Evolutionary conservation across 805 yeast genomes (phyloP), one percentile per base, ranked within the genome.

Genomic region (Pichia deserticola): DNA sequence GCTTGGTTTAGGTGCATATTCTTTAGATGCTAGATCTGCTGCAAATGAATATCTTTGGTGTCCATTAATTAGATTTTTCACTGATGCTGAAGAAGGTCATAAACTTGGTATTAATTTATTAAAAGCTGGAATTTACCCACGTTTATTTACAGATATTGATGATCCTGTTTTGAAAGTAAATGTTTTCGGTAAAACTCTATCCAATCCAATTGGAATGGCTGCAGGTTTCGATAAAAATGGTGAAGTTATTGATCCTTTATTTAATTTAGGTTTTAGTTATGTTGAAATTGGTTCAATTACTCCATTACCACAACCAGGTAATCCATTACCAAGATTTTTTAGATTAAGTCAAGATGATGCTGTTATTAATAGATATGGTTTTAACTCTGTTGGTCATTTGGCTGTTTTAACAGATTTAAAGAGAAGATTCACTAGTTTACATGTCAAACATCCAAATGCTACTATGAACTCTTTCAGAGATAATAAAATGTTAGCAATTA

Each of bases 181-280:
- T 39, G 83, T 84, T 0, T 86, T 87, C 63, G 89, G 88, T 8
- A 76, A 72, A 49, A 70, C 60, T 0, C 69, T 92, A 62, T 74
- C 75, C 25, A 82, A 84, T 49, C 97, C 98, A 28, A 72, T 92
- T 45, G 97, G 97, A 12, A 75, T 90, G 59, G 97, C 98, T 45
- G 98, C 98, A 29, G 98, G 98, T 11, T 77, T 92, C 55, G 98
- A 92, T 67, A 92, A 92, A 69, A 84, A 90, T 60, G 98, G 88
- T 47, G 95, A 89, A 61, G 96, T 88, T 25, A 80, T 92, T 57
- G 97, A 92, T 58, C 70, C 89, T 0, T 73, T 92, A 51, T 82
- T 84, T 57, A 75, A 82, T 54, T 63, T 77, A 49, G 98, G 98
- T 2, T 90, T 90, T 60, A 81, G 92, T 13, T 88, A 88, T 65